Conservation (phyloP, 2,329 filamentous ascomycete genomes). For the Cladophialophora bantiana region DNA sequence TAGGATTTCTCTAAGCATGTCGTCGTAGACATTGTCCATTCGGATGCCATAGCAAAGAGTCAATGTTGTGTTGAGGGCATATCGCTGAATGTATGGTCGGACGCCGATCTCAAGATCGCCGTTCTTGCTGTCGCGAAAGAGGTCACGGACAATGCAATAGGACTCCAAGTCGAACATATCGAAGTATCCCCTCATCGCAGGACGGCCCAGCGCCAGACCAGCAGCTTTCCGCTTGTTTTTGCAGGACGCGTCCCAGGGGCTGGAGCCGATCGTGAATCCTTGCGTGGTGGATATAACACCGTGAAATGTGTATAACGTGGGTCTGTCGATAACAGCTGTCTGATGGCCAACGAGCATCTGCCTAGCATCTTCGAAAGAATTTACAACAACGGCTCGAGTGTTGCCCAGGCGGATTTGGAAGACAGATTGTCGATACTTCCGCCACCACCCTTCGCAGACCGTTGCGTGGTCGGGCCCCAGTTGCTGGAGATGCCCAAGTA, state of each 20-base stretch:
- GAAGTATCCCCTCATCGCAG: constrained; percentile 74
- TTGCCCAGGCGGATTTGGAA: constrained; percentile 60
- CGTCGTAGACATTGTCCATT: constrained; percentile 71
- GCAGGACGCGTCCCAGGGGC: constrained; percentile 77
- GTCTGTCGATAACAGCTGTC: constrained; percentile 74
- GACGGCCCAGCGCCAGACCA: constrained; percentile 74
- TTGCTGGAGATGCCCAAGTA: constrained; percentile 66
- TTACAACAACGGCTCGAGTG: constrained; percentile 72
- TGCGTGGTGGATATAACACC: constrained; percentile 74
- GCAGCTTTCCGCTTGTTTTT: constrained; percentile 75
- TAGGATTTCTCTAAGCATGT: constrained; percentile 74
- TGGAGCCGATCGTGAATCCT: constrained; percentile 79
- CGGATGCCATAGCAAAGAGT: constrained; percentile 78
- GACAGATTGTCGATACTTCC: constrained; percentile 62
- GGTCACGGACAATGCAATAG: constrained; percentile 70
- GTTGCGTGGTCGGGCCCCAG: constrained; percentile 63
- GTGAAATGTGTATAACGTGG: constrained; percentile 77
- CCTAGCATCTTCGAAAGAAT: constrained; percentile 72
- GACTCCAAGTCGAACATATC: constrained; percentile 78
- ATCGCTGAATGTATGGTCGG: constrained; percentile 71
- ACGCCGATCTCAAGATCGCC: constrained; percentile 69
- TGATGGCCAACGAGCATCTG: constrained; percentile 74
- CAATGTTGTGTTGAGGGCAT: constrained; percentile 73
- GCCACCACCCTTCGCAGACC: constrained; percentile 60
- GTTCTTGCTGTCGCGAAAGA: constrained; percentile 66